Conservation (phyloP, 306 rosid species). For the Dalbergia cultrata region DNA sequence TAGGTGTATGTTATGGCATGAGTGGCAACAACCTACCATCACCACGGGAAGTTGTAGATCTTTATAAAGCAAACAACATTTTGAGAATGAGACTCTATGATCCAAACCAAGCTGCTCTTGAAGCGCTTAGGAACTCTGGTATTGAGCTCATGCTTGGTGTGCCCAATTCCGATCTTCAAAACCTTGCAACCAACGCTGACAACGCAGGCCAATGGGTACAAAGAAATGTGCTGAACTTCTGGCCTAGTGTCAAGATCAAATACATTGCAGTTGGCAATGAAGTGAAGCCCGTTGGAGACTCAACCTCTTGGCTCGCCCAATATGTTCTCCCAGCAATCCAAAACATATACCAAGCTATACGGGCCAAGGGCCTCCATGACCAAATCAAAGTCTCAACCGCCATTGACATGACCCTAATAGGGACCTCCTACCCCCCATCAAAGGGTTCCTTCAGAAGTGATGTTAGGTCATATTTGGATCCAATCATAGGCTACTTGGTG, state of each 20-base stretch:
- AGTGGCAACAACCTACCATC: slow-evolving; percentile 68
- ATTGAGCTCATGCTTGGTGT: slow-evolving; percentile 67
- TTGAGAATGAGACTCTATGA: slow-evolving; percentile 63
- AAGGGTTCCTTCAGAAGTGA: slow-evolving; percentile 65
- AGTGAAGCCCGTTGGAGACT: slow-evolving; percentile 64
- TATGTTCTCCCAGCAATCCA: slow-evolving; percentile 59
- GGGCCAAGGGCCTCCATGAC: slow-evolving; percentile 52
- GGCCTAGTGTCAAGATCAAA: slow-evolving; percentile 57
- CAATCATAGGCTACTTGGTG: slow-evolving; percentile 62
- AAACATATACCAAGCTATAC: slow-evolving; percentile 59
- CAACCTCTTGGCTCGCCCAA: slow-evolving; percentile 47
- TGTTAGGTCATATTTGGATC: slow-evolving; percentile 66
- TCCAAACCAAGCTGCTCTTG: slow-evolving; percentile 61
- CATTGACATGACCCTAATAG: slow-evolving; percentile 66
- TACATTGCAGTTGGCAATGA: slow-evolving; percentile 74
- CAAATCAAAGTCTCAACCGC: slow-evolving; percentile 74
- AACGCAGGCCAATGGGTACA: slow-evolving; percentile 61
- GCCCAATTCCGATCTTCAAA: slow-evolving; percentile 64
- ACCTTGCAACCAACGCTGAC: slow-evolving; percentile 53
- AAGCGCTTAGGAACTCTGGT: slow-evolving; percentile 61
- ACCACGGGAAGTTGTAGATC: slow-evolving; percentile 54
- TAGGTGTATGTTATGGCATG: slow-evolving; percentile 75
- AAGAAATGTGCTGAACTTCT: slow-evolving; percentile 54
- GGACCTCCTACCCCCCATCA: slow-evolving; percentile 74
- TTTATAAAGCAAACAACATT: slow-evolving; percentile 63